Evolutionary conservation across 345 rosid genomes (phyloP).

Genomic region (Laguncularia racemosa): DNA sequence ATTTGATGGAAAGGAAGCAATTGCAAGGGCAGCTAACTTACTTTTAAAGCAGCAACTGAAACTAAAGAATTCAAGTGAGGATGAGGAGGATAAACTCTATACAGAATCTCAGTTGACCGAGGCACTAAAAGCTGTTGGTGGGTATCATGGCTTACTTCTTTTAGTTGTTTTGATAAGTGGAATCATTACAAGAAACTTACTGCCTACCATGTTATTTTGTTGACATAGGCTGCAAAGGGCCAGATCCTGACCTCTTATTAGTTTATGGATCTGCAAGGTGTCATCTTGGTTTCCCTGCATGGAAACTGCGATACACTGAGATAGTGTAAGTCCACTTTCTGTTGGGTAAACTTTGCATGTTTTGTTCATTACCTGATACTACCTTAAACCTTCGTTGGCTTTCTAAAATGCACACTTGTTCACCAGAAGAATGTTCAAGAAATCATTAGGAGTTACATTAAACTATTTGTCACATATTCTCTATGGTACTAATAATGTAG

Average conservation of each 20-base stretch:
- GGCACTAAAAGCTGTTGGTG: conserved; percentile 66
- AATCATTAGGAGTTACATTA: too few species aligned
- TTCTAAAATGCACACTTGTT: neutral
- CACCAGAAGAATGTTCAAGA: too few species aligned
- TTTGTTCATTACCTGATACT: neutral
- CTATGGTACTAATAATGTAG: too few species aligned
- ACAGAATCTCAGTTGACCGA: conserved; percentile 64
- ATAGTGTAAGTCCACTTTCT: conserved; percentile 46
- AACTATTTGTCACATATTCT: too few species aligned
- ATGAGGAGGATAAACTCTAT: conserved; percentile 37
- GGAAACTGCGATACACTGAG: conserved; percentile 92
- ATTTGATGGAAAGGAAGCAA: conserved; percentile 79
- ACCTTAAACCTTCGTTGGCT: neutral
- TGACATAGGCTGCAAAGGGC: conserved; percentile 50
- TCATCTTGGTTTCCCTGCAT: conserved; percentile 89
- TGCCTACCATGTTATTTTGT: conserved; percentile 1
- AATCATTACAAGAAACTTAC: neutral
- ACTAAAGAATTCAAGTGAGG: conserved; percentile 21
- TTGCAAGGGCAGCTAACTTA: conserved; percentile 77
- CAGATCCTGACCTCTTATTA: conserved; percentile 74
- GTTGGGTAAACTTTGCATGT: neutral
- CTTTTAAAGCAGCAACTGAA: conserved; percentile 44
- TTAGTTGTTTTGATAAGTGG: neutral
- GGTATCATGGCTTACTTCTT: conserved; percentile 14
- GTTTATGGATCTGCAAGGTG: conserved; percentile 86